phyloP scores from a whole-genome alignment of 371 early-diverging fungal genomes.

The Zychaea mexicana region DNA sequence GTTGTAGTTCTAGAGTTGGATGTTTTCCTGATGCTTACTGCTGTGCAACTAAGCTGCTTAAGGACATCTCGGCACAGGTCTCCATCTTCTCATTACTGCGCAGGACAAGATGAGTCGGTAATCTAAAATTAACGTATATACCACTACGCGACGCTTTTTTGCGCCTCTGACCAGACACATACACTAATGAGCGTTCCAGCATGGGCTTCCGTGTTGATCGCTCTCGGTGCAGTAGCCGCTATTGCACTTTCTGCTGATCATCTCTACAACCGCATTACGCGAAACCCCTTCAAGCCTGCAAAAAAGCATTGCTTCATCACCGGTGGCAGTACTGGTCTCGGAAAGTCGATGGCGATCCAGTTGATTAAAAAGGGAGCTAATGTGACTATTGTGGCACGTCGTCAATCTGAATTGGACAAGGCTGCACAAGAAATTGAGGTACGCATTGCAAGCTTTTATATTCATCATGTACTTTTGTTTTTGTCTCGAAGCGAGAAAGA shows the following conservation, averaged over 20 bases:
- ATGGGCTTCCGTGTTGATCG: constrained; percentile 43
- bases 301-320: constrained; percentile 86
- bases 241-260: constrained; percentile 25
- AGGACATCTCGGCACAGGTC: too few relatives aligned
- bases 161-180: not conserved
- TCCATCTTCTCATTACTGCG: too few relatives aligned
- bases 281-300: constrained; percentile 39
- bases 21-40: too few relatives aligned
- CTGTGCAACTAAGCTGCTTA: too few relatives aligned
- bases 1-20: too few relatives aligned
- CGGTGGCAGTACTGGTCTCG: constrained; percentile 94
- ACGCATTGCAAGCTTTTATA: too few relatives aligned
- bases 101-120: not conserved
- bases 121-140: not conserved
- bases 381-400: constrained; percentile 90
- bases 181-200: constrained; percentile 20
- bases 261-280: constrained; percentile 28
- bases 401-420: constrained; percentile 53
- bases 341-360: constrained; percentile 78
- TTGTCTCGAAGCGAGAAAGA: not conserved
- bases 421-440: constrained; percentile 64
- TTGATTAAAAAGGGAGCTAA: constrained; percentile 79
- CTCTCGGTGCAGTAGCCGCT: constrained; percentile 22
- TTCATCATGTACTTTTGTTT: not conserved
- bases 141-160: not conserved